Evolutionary conservation across 345 rosid genomes (phyloP), one percentile per base, ranked within the genome.

Genomic region (Citrus unshiu): DNA sequence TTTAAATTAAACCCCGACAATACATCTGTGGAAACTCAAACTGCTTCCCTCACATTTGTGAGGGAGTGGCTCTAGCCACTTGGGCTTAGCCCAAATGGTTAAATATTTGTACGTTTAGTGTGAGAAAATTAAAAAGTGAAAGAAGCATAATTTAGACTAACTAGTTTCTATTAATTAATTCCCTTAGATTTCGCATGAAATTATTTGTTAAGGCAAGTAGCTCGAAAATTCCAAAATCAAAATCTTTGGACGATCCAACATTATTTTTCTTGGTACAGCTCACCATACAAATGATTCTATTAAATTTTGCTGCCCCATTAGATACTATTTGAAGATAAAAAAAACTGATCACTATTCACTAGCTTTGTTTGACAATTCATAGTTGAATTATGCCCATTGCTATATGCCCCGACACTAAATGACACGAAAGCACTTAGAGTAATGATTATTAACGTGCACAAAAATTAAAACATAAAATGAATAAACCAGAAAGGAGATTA

Each of bases 171-270:
- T 32, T 34, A 32, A 21, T 57, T 57, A 56, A 34, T 5, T 72
- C 75, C 32, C 24, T 34, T 56, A 56, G 10, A 35, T 29, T 27
- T 64, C 49, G 46, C 18, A 32, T 61, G 46, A 70, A 68, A 77
- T 30, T 75, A 35, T 9, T 78, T 70, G 13, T 70, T 64, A 70
- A 57, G 0, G 12, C 49, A 63, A 49, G 85, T 82, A 61, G 81
- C 73, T 82, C 46, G 57, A 82, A 63, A 67, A 25, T 77, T 75
- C 83, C 79, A 80, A 74, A 35, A 49, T 58, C 32, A 57, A 67
- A 29, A 81, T 81, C 81, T 71, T 78, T 81, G 75, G 46, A 72
- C 30, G 82, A 79, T 76, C 75, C 32, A 67, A 66, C 37, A 13
- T 34, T 14, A 61, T 59, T 68, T 29, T 35, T 27, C 13, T 60